phyloP scores from a whole-genome alignment of 305 asterid genomes.

The Fraxinus velutina region DNA sequence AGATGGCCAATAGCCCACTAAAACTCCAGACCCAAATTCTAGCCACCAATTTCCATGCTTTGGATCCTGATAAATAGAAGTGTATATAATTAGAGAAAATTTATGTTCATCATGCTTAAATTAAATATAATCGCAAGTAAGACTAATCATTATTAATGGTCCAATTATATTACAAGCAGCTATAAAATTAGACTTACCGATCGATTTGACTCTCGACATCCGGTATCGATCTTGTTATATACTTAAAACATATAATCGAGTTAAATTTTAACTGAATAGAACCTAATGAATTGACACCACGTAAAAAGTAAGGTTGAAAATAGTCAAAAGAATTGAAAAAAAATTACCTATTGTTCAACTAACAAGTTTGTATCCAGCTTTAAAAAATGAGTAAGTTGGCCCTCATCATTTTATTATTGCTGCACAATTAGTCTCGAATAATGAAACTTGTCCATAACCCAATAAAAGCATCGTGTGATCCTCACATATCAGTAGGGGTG shows the following conservation, averaged over 20 bases:
- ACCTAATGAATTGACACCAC: not conserved
- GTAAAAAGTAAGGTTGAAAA: not conserved
- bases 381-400: not conserved
- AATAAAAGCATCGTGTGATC: not conserved
- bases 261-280: not conserved
- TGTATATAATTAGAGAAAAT: not conserved
- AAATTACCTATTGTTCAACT: not conserved
- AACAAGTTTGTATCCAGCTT: not conserved
- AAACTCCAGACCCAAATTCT: conserved; percentile 69
- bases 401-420: not conserved
- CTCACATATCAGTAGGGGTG: not conserved
- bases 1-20: conserved; percentile 92
- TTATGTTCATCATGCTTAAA: not conserved
- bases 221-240: not conserved
- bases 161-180: not conserved
- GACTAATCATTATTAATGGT: not conserved
- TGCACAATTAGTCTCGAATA: not conserved
- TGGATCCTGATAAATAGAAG: conserved; percentile 56
- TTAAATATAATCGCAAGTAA: not conserved
- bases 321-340: not conserved
- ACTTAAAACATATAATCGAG: not conserved
- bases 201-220: not conserved
- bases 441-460: not conserved
- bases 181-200: not conserved
- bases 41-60: conserved; percentile 97